Evolutionary conservation across 1,284 basidiomycete genomes (phyloP), one percentile per base, ranked within the genome.

Genomic region (Tremellales sp.): DNA sequence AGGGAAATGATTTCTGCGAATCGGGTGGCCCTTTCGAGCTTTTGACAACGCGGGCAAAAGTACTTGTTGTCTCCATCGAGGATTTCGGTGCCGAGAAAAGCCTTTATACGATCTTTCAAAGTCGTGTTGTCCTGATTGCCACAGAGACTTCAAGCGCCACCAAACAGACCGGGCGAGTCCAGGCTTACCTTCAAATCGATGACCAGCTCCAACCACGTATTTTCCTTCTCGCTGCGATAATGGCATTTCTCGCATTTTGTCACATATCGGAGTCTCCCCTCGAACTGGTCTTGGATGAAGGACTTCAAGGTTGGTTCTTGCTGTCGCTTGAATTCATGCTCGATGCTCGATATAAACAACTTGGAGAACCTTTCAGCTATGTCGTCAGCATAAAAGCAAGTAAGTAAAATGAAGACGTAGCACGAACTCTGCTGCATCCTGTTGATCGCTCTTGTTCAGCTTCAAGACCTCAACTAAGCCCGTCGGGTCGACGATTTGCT

Each of bases 401-500:
- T 12, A 31, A 47, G 48, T 29, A 39, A 27, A n/a, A 9, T 4
- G 5, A 2, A n/a, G 29, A 33, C 13, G 24, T 12, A 13, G 5
- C 24, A 73, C 81, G 51, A 60, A 92, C 88, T 95, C 91, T 69
- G 91, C 87, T 26, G 91, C 91, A 74, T 95, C 91, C 72, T 95
- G 91, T 63, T 95, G 91, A 63, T 91, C 85, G 1, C 82, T 78
- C 9, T 83, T 83, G 31, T 84, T 79, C 32, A 95, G 74, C 50
- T 83, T 79, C 43, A 95, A 73, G 55, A 87, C 86, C 61, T 91
- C 84, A 9, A 92, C 84, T 22, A 95, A 78, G 50, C 82, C 84
- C 8, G 77, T 74, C 0, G 92, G 91, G 67, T 94, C 89, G 63
- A 85, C 90, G 0, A 84, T 81, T 35, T 71, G 78, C 56, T 81